Evolutionary conservation across 2,329 filamentous ascomycete species (phyloP).

Genomic region (Aspergillus pseudoterreus): DNA sequence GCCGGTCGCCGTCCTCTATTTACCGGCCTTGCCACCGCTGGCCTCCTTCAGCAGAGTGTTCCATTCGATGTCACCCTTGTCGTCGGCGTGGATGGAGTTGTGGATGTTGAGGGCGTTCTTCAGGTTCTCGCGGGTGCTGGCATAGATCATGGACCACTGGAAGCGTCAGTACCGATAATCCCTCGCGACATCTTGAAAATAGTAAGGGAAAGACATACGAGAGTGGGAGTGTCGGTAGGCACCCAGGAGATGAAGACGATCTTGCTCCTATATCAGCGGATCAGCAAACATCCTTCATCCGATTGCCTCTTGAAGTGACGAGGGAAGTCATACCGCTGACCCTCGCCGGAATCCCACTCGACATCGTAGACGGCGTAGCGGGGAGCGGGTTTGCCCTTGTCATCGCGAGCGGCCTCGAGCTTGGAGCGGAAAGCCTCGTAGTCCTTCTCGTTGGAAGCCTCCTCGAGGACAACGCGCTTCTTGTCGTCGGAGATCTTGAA

Average conservation of each 20-base stretch:
- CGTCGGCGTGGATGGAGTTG: conserved; percentile 40
- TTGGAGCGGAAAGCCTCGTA: conserved; percentile 48
- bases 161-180: conserved; percentile 14
- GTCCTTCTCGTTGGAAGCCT: conserved; percentile 41
- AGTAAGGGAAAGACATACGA: conserved; percentile 29
- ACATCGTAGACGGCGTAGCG: conserved; percentile 51
- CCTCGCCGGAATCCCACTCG: conserved; percentile 47
- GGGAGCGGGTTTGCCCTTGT: conserved; percentile 42
- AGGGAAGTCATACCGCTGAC: conserved; percentile 40
- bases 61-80: conserved; percentile 42
- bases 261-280: conserved; percentile 40
- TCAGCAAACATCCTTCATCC: conserved; percentile 12
- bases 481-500: conserved; percentile 51
- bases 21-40: conserved; percentile 39
- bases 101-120: conserved; percentile 47
- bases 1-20: conserved; percentile 33
- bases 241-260: conserved; percentile 51
- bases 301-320: neutral
- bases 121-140: conserved; percentile 46
- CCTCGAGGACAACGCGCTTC: conserved; percentile 48
- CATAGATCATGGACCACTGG: conserved; percentile 50
- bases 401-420: conserved; percentile 41
- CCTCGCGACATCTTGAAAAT: neutral
- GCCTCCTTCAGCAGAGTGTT: conserved; percentile 36
- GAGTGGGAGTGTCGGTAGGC: conserved; percentile 36